Percentiles rank a stretch among this genome's conserved stretches.
Conservation (phyloP, 2,329 filamentous ascomycete genomes). For the Pestalotiopsis sp. region DNA sequence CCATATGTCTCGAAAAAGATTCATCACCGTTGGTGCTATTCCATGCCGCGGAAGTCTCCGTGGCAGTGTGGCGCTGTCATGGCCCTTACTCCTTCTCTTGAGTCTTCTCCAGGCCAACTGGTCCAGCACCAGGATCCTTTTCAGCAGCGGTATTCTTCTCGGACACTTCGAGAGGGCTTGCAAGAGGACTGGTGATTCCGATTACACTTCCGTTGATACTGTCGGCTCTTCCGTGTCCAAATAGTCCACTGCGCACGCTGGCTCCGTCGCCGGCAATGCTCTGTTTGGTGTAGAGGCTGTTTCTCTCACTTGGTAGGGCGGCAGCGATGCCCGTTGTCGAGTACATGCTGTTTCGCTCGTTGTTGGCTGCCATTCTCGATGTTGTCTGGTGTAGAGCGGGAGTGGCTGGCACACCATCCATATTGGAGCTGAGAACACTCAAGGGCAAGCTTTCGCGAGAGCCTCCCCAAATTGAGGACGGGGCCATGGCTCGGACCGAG, state of each 20-base stretch:
- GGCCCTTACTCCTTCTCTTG: conserved; percentile 10
- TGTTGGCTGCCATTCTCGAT: conserved; percentile 36
- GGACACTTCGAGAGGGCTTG: conserved; percentile 51
- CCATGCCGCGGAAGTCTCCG: background rate
- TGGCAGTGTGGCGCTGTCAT: background rate
- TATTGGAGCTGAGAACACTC: conserved; percentile 73
- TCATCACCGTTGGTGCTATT: background rate
- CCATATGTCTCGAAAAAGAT: background rate
- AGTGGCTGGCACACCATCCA: conserved; percentile 52
- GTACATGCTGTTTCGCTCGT: conserved; percentile 80
- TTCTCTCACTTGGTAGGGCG: conserved; percentile 71
- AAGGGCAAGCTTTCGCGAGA: conserved; percentile 78
- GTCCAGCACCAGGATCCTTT: conserved; percentile 28
- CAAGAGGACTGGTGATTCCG: conserved; percentile 61
- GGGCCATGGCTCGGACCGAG: conserved; percentile 80
- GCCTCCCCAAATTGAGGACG: conserved; percentile 78
- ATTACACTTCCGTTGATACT: conserved; percentile 78
- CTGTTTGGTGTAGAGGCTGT: conserved; percentile 73
- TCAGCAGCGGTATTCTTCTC: conserved; percentile 29
- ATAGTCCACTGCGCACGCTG: conserved; percentile 74
- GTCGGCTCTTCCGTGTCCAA: conserved; percentile 78
- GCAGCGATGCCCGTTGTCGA: conserved; percentile 70
- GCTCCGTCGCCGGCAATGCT: conserved; percentile 64
- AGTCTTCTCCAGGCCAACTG: conserved; percentile 20
- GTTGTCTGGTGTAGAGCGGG: conserved; percentile 55